These are phyloP conservation scores for Platanus orientalis DNA, from an alignment of 164 flowering plant species.

Conservation along the genomic window DNA sequence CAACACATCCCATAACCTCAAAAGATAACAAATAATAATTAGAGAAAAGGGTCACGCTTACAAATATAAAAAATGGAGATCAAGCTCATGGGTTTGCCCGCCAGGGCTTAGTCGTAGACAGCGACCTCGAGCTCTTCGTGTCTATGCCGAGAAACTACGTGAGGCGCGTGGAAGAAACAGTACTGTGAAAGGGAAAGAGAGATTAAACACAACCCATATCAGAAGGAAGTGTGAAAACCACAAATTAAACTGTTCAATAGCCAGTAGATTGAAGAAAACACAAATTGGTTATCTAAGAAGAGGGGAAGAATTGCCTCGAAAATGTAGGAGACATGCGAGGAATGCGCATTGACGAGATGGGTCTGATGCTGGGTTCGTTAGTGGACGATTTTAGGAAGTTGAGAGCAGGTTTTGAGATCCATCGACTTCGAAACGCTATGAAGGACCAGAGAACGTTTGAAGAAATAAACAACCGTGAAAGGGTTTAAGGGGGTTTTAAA, in stretches of 20 bases:
- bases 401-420: slow-evolving; percentile 49
- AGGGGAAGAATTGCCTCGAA: slow-evolving; percentile 31
- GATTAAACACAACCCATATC: slow-evolving; percentile 63
- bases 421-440: slow-evolving; percentile 74
- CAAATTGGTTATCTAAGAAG: background rate
- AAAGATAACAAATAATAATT: background rate
- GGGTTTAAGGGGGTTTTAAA: too few species aligned
- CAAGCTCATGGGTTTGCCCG: slow-evolving; percentile 93
- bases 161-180: slow-evolving; percentile 75
- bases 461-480: background rate
- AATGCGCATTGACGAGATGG: slow-evolving; percentile 26
- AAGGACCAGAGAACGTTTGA: too few species aligned
- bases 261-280: background rate
- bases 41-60: slow-evolving; percentile 56
- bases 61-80: slow-evolving; percentile 44
- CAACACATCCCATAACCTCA: too few species aligned
- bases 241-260: background rate
- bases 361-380: slow-evolving; percentile 34
- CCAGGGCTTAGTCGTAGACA: slow-evolving; percentile 91
- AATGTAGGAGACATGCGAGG: slow-evolving; percentile 32
- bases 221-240: slow-evolving; percentile 42
- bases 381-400: slow-evolving; percentile 47
- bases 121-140: slow-evolving; percentile 60
- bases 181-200: slow-evolving; percentile 73
- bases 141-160: slow-evolving; percentile 84